These are phyloP conservation scores for Sphaerosporella brunnea DNA, from an alignment of 495 filamentous ascomycete genomes.

Conservation along the genomic window DNA sequence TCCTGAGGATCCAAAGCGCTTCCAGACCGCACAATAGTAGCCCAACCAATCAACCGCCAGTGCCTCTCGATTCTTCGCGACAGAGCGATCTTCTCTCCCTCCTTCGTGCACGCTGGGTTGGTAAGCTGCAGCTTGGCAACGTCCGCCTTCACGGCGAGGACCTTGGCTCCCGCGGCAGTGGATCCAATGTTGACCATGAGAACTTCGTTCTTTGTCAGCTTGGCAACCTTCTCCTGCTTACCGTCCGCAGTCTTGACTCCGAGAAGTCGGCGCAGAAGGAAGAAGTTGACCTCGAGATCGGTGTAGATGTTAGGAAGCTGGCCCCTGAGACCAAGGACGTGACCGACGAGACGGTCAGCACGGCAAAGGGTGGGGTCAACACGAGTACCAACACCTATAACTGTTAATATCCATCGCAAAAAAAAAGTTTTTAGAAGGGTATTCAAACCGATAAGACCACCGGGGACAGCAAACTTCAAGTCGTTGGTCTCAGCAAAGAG, in stretches of 20 bases:
- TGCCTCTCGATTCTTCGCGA: slow-evolving; percentile 96
- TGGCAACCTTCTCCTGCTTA: slow-evolving; percentile 97
- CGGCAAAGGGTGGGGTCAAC: slow-evolving; percentile 94
- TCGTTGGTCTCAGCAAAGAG: slow-evolving; percentile 97
- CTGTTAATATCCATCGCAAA: too few relatives aligned
- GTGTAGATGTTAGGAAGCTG: slow-evolving; percentile 85
- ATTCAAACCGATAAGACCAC: slow-evolving; percentile 57
- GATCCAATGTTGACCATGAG: slow-evolving; percentile 99
- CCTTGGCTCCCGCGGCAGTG: slow-evolving; percentile 87
- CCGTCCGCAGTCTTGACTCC: slow-evolving; percentile 96
- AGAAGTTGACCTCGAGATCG: slow-evolving; percentile 98
- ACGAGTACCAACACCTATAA: slow-evolving; percentile 68
- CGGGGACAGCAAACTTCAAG: slow-evolving; percentile 90
- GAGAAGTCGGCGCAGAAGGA: slow-evolving; percentile 77
- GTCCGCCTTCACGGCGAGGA: slow-evolving; percentile 90
- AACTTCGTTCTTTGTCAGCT: slow-evolving; percentile 92
- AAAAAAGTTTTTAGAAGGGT: too few relatives aligned
- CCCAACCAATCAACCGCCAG: slow-evolving; percentile 97
- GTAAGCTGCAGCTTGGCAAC: slow-evolving; percentile 80
- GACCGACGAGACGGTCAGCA: slow-evolving; percentile 95
- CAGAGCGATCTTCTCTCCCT: slow-evolving; percentile 94
- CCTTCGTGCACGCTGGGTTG: slow-evolving; percentile 76
- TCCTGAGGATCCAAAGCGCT: slow-evolving; percentile 5
- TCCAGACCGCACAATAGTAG: slow-evolving; percentile 49
- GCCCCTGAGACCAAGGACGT: slow-evolving; percentile 88